Conservation (phyloP, 176 grass and related monocot genomes). For the Oryza rufipogon region DNA sequence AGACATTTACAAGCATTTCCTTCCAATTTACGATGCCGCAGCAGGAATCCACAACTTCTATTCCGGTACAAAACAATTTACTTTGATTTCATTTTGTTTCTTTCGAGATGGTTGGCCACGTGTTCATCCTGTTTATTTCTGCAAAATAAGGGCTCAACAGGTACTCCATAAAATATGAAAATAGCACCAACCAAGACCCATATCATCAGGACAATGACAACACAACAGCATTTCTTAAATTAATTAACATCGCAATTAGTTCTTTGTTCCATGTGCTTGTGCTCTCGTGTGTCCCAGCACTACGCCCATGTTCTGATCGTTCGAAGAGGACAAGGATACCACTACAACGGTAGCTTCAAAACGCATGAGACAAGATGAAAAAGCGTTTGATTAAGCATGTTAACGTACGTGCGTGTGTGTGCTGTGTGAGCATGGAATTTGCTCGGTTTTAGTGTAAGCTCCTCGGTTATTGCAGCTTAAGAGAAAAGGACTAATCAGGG, state of each 20-base stretch:
- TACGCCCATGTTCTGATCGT: conserved; percentile 22
- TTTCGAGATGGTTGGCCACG: conserved; percentile 10
- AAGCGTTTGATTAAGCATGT: not conserved
- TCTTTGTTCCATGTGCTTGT: conserved; percentile 15
- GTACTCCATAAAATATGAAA: not conserved
- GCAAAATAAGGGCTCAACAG: not conserved
- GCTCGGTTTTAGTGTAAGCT: conserved; percentile 33
- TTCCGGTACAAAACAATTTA: conserved; percentile 40
- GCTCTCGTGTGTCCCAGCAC: conserved; percentile 33
- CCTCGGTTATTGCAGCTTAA: conserved; percentile 4
- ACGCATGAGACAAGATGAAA: conserved; percentile 18
- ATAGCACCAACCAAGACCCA: not conserved
- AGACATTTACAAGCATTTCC: not conserved
- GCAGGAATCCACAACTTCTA: conserved; percentile 43
- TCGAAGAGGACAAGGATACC: conserved; percentile 32
- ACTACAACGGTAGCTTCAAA: conserved; percentile 45
- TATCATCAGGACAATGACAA: not conserved
- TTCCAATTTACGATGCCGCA: conserved; percentile 23
- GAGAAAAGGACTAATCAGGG: not conserved
- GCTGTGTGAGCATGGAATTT: conserved; percentile 21
- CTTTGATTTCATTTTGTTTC: conserved; percentile 13
- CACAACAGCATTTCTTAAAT: not conserved
- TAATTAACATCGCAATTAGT: not conserved
- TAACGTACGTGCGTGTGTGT: not conserved
- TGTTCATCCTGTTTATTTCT: not conserved